Evolutionary conservation across 371 early-diverging fungal genomes (phyloP), one percentile per base, ranked within the genome.

Genomic region (Rhizopus microsporus): DNA sequence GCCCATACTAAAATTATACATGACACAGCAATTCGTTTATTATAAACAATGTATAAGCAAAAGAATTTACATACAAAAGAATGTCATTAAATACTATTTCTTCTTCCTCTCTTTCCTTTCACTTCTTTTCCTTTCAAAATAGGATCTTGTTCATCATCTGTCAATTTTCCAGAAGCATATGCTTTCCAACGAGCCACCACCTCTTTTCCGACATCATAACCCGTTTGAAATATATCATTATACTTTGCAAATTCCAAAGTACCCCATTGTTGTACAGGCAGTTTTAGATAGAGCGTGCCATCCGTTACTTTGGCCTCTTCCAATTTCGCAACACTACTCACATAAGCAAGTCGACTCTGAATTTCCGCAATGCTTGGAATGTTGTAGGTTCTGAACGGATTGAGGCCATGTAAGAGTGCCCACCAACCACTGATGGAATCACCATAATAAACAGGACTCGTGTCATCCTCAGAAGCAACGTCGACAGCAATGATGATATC

Each of bases 331-430:
- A 96, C 96, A 50, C 92, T 88, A 40, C 94, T 91, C n/a, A 97
- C 93, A 78, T 98, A 99, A 0, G 99, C 93, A 31, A 99, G 73
- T 31, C 99, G 83, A 46, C 93, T 91, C 81, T 99, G 99, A 66
- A 99, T 93, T 55, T 99, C 99, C 6, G 96, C 88, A 68, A 98
- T 82, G n/a, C 89, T 87, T 16, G 99, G 95, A 47, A 99, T 91
- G 30, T 83, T 84, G 54, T 82, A 74, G 3, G 79, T 80, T 46
- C 86, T 76, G 62, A 92, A 89, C 7, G 91, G 97, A 65, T 92
- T 96, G 62, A 83, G 85, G 48, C 89, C 86, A 67, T 92, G 88
- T 52, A 96, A 67, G 13, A 98, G 66, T 3, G 96, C 92, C 82
- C 92, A 88, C 88, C 94, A 93, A 13, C 99, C 99, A 39, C 93